These are phyloP conservation scores for Pseudomonodictys pantanalensis DNA, from an alignment of 495 filamentous ascomycete species.

Conservation along the genomic window DNA sequence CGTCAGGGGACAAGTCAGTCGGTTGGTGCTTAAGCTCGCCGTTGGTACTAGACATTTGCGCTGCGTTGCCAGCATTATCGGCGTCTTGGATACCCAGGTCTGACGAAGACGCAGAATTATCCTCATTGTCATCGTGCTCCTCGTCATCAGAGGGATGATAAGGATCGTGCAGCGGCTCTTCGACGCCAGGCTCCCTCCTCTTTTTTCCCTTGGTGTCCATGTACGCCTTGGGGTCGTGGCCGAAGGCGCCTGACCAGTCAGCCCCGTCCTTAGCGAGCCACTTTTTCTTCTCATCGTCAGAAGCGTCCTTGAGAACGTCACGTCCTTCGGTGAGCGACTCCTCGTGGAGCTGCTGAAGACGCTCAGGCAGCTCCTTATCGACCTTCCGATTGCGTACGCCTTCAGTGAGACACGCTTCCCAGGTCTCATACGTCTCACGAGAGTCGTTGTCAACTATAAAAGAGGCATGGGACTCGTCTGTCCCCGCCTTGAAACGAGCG, in stretches of 20 bases:
- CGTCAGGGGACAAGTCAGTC: constrained; percentile 10
- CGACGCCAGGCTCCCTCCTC: constrained; percentile 53
- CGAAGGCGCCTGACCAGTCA: constrained; percentile 89
- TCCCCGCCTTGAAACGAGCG: constrained; percentile 81
- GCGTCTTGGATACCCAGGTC: constrained; percentile 51
- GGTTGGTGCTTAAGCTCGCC: constrained; percentile 4
- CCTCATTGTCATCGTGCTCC: constrained; percentile 44
- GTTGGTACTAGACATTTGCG: constrained; percentile 22
- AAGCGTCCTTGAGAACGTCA: constrained; percentile 70
- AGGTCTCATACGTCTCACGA: constrained; percentile 88
- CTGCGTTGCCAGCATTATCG: constrained; percentile 35
- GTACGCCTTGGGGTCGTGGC: constrained; percentile 58
- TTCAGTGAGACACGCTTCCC: constrained; percentile 85
- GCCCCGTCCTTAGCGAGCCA: constrained; percentile 79
- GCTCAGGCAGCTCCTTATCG: constrained; percentile 61
- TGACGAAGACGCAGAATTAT: constrained; percentile 33
- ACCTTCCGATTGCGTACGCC: constrained; percentile 72
- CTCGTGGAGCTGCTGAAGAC: constrained; percentile 71
- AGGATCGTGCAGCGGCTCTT: constrained; percentile 60
- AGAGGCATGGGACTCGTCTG: constrained; percentile 76
- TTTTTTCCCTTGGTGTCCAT: constrained; percentile 52
- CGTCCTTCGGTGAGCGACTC: constrained; percentile 71
- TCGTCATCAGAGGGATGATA: constrained; percentile 47
- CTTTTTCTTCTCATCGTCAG: constrained; percentile 64
- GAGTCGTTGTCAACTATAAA: constrained; percentile 86